A percentile compares a stretch with the other conserved stretches of the same genome.
These are phyloP conservation scores for Ambrosia trifida DNA, from an alignment of 129 eudicot genomes.

Conservation along the genomic window DNA sequence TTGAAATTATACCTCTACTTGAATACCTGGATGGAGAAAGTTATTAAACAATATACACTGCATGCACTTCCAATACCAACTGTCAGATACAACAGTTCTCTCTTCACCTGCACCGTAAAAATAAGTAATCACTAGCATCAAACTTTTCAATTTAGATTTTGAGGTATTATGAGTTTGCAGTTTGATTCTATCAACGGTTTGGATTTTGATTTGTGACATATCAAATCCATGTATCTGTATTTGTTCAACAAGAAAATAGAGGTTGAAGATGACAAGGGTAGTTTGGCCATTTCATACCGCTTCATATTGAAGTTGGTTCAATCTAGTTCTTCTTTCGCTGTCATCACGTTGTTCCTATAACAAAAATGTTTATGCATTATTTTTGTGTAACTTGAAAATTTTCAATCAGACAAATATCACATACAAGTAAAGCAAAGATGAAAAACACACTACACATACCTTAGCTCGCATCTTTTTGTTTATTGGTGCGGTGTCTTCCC, in stretches of 20 bases:
- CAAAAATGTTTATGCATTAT: constrained; percentile 10
- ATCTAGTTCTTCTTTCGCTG: constrained; percentile 66
- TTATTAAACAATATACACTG: constrained; percentile 76
- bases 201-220: neutral
- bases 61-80: constrained; percentile 82
- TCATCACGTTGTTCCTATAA: constrained; percentile 66
- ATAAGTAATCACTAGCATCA: constrained; percentile 18
- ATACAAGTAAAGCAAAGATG: constrained; percentile 13
- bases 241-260: neutral
- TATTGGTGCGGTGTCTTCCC: constrained; percentile 67
- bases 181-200: neutral
- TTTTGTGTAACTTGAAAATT: neutral
- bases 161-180: neutral
- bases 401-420: neutral
- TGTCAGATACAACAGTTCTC: constrained; percentile 76
- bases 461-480: constrained; percentile 63
- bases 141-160: constrained; percentile 3
- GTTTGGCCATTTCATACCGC: constrained; percentile 58
- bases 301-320: constrained; percentile 81
- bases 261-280: neutral
- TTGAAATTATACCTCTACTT: constrained; percentile 22
- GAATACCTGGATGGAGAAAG: constrained; percentile 75
- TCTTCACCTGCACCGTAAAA: constrained; percentile 63
- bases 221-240: neutral
- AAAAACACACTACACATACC: constrained; percentile 38